Base-by-base conservation (phyloP, 2,329 filamentous ascomycete genomes). In the Penicillium sp. region DNA sequence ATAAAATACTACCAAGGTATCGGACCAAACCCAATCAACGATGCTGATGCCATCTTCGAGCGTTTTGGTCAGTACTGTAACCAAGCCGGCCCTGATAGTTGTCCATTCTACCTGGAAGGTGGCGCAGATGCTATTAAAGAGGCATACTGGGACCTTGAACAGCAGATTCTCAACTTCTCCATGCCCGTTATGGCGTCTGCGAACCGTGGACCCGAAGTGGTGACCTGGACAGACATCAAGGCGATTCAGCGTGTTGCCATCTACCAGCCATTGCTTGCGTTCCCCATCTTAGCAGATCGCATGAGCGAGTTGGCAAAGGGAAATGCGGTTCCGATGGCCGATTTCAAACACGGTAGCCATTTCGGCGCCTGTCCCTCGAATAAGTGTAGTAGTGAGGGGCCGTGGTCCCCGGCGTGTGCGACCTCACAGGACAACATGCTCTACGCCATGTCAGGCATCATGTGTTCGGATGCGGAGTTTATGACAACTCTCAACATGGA, bases 31-130 rank as follows among this genome's bases (percentile, higher is more conserved):
- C 59, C 60, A 4, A 54, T 75, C 5, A 36, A 55, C 5, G 71
- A 75, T 27, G 67, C 71, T 0, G 73, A 75, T 55, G 66, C 65
- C 2, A 70, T 75, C 5, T 71, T 75, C 47, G 65, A 68, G 22
- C 63, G 59, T 3, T 73, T 75, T 48, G 58, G 60, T 5, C 29
- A 61, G 0, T 75, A 74, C 52, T 75, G 73, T 40, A 46, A 71
- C 47, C 39, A 47, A 2, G 67, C 54, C 1, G 73, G 72, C 0
- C 57, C 56, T 0, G 56, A 55, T 1, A 55, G 42, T 2, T 75
- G 72, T 53, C 69, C 71, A 2, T 65, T 75, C 14, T 71, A 71
- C 36, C 38, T 45, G 0, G 46, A 50, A 0, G 71, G 68, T 0
- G 69, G 69, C 4, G 58, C 68, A 0, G 52, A 58, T 1, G 65